Evolutionary conservation across 306 rosid species (phyloP), one percentile per base, ranked within the genome.

Genomic region (Neltuma alba): DNA sequence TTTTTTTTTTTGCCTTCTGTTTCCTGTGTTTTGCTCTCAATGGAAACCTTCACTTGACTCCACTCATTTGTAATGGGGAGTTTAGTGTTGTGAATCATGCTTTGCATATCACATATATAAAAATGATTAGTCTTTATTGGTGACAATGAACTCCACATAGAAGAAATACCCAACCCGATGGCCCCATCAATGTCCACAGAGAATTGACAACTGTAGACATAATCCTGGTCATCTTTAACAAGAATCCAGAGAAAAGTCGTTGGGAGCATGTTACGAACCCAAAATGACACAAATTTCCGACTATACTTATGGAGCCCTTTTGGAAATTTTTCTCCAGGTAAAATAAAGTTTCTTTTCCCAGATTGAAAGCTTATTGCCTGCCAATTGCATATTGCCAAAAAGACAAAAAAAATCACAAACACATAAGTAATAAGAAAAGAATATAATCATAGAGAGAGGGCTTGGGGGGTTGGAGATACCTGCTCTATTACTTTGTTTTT

Each of bases 241-340:
- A 33, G 6, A 38, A 54, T 6, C 40, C 80, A 54, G 0, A 68
- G 4, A 16, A 34, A 47, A 5, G 36, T 21, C 3, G 27, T 20
- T 2, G 72, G 82, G n/a, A 71, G 23, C 40, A 71, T 54, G 2
- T 34, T 5, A 21, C 64, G 12, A 61, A 70, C 37, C 71, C 72
- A 58, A 75, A 79, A 79, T 30, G 72, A 79, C 15, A 60, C 12
- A 21, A 54, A 44, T 0, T 7, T 9, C 40, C 44, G 2, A 7
- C 60, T 9, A 30, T 3, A 18, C 6, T 44, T 16, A 3, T 57
- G 15, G 38, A 78, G 60, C 70, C 47, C 30, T 36, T 69, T 16
- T 36, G 30, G 70, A 7, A 67, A 40, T 28, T 18, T 16, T 42
- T 3, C 6, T 31, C 34, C 61, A 0, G 44, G 61, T 0, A 76